phyloP scores from a whole-genome alignment of 2,329 filamentous ascomycete genomes.

The Cladosporium sp. region DNA sequence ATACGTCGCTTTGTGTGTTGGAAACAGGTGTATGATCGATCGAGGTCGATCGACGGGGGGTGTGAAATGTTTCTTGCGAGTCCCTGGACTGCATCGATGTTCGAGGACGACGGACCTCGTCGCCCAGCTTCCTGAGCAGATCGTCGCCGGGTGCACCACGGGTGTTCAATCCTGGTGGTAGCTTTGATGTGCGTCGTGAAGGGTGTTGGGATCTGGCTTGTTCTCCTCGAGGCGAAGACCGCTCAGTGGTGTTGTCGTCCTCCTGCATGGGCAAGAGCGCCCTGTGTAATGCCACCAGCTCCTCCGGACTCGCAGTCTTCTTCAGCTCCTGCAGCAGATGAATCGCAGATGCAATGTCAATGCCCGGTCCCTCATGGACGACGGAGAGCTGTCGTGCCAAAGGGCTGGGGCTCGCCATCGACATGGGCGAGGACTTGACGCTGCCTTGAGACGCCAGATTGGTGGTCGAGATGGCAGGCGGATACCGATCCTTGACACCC shows the following conservation, averaged over 20 bases:
- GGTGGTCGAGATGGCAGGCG: conserved; percentile 5
- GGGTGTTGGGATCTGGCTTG: background rate
- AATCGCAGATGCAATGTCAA: conserved; percentile 44
- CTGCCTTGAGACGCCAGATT: conserved; percentile 11
- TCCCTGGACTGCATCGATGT: background rate
- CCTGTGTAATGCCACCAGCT: conserved; percentile 41
- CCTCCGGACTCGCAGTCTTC: conserved; percentile 45
- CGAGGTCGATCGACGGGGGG: background rate
- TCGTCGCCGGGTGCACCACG: conserved; percentile 24
- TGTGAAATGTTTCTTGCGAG: background rate
- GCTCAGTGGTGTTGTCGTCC: background rate
- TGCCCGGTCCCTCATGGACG: conserved; percentile 24
- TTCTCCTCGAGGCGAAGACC: background rate
- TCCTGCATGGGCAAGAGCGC: conserved; percentile 30
- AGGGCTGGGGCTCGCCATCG: conserved; percentile 16
- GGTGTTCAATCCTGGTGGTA: conserved; percentile 23
- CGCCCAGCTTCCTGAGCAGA: conserved; percentile 26
- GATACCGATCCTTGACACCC: conserved; percentile 14
- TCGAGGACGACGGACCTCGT: conserved; percentile 3
- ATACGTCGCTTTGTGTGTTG: background rate
- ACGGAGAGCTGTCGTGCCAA: conserved; percentile 24
- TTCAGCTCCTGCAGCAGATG: conserved; percentile 44
- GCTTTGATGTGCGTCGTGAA: conserved; percentile 14
- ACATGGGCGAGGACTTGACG: conserved; percentile 17
- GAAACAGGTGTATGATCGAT: background rate